Percentiles rank a stretch among this genome's conserved stretches.
phyloP scores from a whole-genome alignment of 2,329 filamentous ascomycete genomes.

The Pseudocercospora vitis region DNA sequence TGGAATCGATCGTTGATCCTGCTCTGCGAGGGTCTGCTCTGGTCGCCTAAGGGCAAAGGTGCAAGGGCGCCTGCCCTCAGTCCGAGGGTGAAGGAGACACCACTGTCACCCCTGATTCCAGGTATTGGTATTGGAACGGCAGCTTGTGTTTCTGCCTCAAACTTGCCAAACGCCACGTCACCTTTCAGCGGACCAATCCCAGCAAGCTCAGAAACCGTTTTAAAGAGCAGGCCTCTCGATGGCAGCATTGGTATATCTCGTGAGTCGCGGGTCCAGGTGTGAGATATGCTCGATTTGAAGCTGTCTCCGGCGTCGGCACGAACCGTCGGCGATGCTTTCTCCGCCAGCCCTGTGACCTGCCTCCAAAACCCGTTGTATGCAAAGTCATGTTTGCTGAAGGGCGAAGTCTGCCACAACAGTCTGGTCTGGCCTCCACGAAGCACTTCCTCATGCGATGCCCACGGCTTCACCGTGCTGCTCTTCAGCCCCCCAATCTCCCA shows the following conservation, averaged over 20 bases:
- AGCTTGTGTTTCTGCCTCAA: constrained; percentile 78
- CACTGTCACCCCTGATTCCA: constrained; percentile 66
- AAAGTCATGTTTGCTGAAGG: constrained; percentile 68
- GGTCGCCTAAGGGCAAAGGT: constrained; percentile 67
- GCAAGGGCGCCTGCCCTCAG: constrained; percentile 80
- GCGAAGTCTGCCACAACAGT: constrained; percentile 67
- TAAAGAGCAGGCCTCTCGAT: constrained; percentile 66
- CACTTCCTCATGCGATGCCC: constrained; percentile 91
- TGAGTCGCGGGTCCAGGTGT: constrained; percentile 76
- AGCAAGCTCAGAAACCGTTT: constrained; percentile 25
- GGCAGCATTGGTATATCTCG: constrained; percentile 85
- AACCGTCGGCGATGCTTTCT: constrained; percentile 75
- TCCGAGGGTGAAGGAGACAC: constrained; percentile 79
- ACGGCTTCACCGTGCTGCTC: constrained; percentile 79
- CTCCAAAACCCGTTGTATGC: constrained; percentile 83
- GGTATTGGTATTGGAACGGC: constrained; percentile 73
- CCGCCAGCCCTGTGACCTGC: constrained; percentile 76
- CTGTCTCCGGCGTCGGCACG: constrained; percentile 84
- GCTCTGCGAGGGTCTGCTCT: constrained; percentile 62
- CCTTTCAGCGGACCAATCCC: constrained; percentile 66
- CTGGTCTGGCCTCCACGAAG: constrained; percentile 75
- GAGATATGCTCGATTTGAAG: constrained; percentile 82
- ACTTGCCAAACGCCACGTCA: constrained; percentile 91
- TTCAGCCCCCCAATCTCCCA: constrained; percentile 79
- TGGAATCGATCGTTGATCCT: constrained; percentile 93